Evolutionary conservation across 2,329 filamentous ascomycete species (phyloP), one percentile per base, ranked within the genome.

Genomic region (Calcarisporium arbuscula): DNA sequence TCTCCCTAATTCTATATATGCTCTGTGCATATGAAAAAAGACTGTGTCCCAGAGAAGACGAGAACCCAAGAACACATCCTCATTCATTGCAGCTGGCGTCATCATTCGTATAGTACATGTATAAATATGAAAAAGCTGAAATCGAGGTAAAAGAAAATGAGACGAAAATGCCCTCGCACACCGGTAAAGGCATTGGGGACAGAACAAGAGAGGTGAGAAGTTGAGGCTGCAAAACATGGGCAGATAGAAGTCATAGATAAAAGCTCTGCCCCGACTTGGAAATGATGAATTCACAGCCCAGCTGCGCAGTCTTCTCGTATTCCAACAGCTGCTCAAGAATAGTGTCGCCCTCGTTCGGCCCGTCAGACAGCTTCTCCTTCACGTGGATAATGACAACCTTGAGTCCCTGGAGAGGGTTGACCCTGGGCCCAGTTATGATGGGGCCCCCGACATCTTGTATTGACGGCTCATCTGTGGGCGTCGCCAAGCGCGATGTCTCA

Each of bases 381-480:
- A 96, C 76, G 54, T 98, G 92, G 23, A 96, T 96, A 36, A 96
- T 77, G 32, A 95, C 80, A 2, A 98, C 68, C 43, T 79, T 83
- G 19, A 96, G 55, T 0, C 87, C 88, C 34, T 70, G 65, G 5
- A 98, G 67, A 6, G 80, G 79, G 51, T 53, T 38, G n/a, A n/a
- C n/a, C 6, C 41, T 46, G n/a, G 52, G 26, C 3, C 19, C 20
- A 17, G 27, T 15, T 28, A 28, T 15, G 10, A 34, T 45, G n/a
- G 49, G 37, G 6, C 45, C 43, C 22, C 64, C 64, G 5, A 52
- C 37, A 4, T 67, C 65, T 6, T 48, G 51, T 4, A 71, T 49
- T 1, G 56, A 61, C 30, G 73, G 40, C 37, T 71, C 68, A 1
- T 60, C 63, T 0, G 68, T 70, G 0, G 70, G 68, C 1, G 67